Percentiles rank a stretch among this genome's conserved stretches.
These are phyloP conservation scores for Colletotrichum siamense DNA, from an alignment of 2,329 filamentous ascomycete species.

Conservation along the genomic window DNA sequence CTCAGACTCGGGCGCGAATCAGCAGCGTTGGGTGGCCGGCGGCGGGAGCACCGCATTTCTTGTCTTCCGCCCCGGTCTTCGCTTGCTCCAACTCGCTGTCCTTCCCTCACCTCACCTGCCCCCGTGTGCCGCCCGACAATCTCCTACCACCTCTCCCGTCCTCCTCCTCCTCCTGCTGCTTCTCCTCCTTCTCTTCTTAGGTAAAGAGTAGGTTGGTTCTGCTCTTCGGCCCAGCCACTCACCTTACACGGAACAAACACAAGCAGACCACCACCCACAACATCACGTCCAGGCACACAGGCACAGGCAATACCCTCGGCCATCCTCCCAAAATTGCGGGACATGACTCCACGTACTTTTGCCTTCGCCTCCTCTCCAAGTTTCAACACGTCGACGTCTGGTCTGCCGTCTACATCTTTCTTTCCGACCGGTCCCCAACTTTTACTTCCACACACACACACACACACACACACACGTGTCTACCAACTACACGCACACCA, in stretches of 20 bases:
- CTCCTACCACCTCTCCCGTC: background rate
- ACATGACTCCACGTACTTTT: background rate
- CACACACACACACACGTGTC: no score
- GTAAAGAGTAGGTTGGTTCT: background rate
- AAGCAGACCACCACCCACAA: background rate
- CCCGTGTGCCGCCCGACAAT: background rate
- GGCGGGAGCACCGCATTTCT: background rate
- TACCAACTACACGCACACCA: background rate
- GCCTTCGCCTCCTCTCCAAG: background rate
- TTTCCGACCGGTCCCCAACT: no score
- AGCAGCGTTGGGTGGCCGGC: background rate
- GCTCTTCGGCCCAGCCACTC: background rate
- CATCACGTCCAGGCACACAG: background rate
- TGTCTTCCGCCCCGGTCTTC: background rate
- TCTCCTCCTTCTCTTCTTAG: background rate
- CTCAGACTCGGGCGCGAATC: background rate
- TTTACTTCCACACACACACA: no score
- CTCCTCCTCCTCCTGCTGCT: background rate
- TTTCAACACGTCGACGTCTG: background rate
- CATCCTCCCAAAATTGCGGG: background rate
- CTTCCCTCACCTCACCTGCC: background rate
- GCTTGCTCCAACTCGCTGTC: background rate
- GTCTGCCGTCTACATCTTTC: no score
- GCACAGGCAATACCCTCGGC: background rate
- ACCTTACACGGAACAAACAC: background rate